Base-by-base conservation (phyloP, 306 rosid species). In the Alnus rubra region DNA sequence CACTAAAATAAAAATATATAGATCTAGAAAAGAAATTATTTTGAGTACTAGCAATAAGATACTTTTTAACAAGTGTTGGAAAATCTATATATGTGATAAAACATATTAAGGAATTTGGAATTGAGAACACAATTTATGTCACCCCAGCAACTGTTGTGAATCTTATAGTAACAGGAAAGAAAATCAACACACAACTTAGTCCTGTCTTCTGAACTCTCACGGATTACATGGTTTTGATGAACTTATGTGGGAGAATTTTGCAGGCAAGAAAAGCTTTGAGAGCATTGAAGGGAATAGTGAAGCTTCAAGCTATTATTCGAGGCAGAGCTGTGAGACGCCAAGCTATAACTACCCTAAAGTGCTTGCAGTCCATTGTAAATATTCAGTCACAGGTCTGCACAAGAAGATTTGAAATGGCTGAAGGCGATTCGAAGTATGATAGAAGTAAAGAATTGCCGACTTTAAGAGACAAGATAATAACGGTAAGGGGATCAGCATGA, bases 271-370 rank as follows among this genome's bases (percentile, higher is more conserved):
- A 91, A 81, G 98, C 98, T 55, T 81, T 91, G 87, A 69, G 89
- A 72, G 98, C 98, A 82, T 82, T 95, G 78, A 92, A 88, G 88
- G 98, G 98, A 79, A 92, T 95, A 76, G 98, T 95, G 83, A 95
- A 82, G 80, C 98, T 95, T 65, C 98, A 95, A 88, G 98, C 98
- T 16, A 86, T 95, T 53, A 92, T 95, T 19, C 86, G 98, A 5
- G 98, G 98, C 69, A 78, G 92, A 83, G 95, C 97, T 50, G 98
- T 95, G 62, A 86, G 98, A 69, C 95, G 97, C 71, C 97, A 95
- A 88, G 94, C 98, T 28, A 83, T 91, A 72, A 89, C 85, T 62
- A 91, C 98, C 63, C 89, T 95, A 4, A 91, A 90, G 84, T 80
- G 94, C 81, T 86, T 95, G 90, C 98, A 95, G 75, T 95, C 98